phyloP scores from a whole-genome alignment of 2,329 filamentous ascomycete species.

The Dothideomycetes sp. region DNA sequence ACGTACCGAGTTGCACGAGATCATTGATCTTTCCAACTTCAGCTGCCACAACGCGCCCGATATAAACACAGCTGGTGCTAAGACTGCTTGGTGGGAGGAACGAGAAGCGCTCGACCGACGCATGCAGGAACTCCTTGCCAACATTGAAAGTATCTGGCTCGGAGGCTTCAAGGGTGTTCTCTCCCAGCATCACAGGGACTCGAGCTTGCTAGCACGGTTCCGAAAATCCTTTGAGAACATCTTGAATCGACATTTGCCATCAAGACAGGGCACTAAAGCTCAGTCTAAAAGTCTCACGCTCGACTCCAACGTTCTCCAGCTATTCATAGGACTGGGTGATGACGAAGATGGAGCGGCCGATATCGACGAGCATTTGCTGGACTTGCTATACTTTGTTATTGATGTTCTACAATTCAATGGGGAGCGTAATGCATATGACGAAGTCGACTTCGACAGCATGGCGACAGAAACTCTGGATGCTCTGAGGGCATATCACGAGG shows the following conservation, averaged over 20 bases:
- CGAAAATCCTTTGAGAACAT: slow-evolving; percentile 67
- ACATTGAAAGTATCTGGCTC: slow-evolving; percentile 87
- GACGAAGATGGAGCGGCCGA: slow-evolving; percentile 57
- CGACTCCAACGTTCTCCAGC: slow-evolving; percentile 62
- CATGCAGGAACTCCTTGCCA: slow-evolving; percentile 66
- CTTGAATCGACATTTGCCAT: slow-evolving; percentile 76
- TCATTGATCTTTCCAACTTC: slow-evolving; percentile 70
- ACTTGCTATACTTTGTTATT: slow-evolving; percentile 90
- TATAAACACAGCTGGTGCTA: slow-evolving; percentile 62
- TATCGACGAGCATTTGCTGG: slow-evolving; percentile 79
- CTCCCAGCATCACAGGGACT: slow-evolving; percentile 55
- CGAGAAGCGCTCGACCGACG: slow-evolving; percentile 69
- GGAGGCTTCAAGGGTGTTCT: slow-evolving; percentile 94
- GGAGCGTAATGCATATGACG: slow-evolving; percentile 92
- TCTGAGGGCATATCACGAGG: slow-evolving; percentile 63
- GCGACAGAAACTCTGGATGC: slow-evolving; percentile 80
- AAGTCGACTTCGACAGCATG: slow-evolving; percentile 91
- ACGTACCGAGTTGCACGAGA: slow-evolving; percentile 66
- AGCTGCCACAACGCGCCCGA: slow-evolving; percentile 67
- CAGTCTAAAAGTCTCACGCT: slow-evolving; percentile 43
- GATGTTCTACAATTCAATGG: slow-evolving; percentile 96
- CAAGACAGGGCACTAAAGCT: slow-evolving; percentile 49
- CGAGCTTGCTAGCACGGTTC: slow-evolving; percentile 61
- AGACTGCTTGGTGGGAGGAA: slow-evolving; percentile 80
- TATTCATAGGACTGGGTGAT: slow-evolving; percentile 79